Evolutionary conservation across 768 basidiomycete species (phyloP).

Genomic region (Imleria badia): DNA sequence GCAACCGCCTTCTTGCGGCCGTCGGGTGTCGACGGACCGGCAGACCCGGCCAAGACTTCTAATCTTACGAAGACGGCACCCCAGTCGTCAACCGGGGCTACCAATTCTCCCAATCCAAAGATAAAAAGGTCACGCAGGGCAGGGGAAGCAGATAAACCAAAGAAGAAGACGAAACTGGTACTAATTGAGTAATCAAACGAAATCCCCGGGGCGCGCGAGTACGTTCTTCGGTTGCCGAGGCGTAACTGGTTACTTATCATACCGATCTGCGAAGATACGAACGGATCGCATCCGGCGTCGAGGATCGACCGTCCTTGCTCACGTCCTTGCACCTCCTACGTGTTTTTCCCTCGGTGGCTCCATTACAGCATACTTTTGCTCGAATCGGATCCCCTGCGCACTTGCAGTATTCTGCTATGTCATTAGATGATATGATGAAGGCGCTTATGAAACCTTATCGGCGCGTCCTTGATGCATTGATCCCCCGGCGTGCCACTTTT

Average conservation of each 20-base stretch:
- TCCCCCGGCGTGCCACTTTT: conserved; percentile 21
- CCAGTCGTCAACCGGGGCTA: conserved; percentile 6
- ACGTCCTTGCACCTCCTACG: conserved; percentile 6
- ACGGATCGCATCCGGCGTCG: conserved; percentile 11
- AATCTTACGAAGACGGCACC: conserved; percentile 3
- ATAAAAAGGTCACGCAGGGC: conserved; percentile 26
- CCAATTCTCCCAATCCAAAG: conserved; percentile 8
- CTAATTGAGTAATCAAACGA: conserved; percentile 25
- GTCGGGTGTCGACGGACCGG: conserved; percentile 22
- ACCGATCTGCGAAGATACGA: conserved; percentile 17
- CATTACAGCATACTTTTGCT: conserved; percentile 24
- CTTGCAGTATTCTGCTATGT: conserved; percentile 19
- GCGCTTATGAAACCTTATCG: conserved; percentile 32
- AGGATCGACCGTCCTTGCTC: conserved; percentile 21
- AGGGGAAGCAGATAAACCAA: conserved; percentile 14
- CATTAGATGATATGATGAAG: conserved; percentile 24
- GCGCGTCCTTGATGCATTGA: conserved; percentile 26
- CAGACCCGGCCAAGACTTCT: conserved; percentile 8
- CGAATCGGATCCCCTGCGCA: conserved; percentile 11
- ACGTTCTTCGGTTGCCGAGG: conserved; percentile 22
- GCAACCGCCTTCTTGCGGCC: conserved; percentile 20
- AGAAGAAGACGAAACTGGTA: conserved; percentile 27
- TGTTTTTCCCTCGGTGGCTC: conserved; percentile 13
- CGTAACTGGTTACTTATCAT: conserved; percentile 6
- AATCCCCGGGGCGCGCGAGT: conserved; percentile 8